These are phyloP conservation scores for Hippophae gyantsensis DNA, from an alignment of 306 rosid species.

Conservation along the genomic window DNA sequence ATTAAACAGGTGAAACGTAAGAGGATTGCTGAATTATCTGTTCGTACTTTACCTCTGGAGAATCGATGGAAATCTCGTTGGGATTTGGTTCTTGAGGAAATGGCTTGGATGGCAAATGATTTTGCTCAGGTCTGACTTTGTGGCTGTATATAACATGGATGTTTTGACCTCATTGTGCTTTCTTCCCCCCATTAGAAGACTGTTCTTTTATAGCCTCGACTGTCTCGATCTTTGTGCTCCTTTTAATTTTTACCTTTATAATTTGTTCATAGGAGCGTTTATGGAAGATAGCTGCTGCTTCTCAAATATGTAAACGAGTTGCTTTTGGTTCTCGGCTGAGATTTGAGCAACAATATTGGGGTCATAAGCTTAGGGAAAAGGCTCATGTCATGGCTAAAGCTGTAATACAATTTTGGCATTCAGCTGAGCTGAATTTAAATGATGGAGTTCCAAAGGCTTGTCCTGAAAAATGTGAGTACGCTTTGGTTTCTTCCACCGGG, in stretches of 20 bases:
- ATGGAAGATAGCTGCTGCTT: constrained; percentile 89
- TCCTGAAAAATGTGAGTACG: constrained; percentile 17
- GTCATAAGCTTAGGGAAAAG: constrained; percentile 44
- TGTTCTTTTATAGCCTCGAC: constrained; percentile 1
- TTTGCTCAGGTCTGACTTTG: constrained; percentile 75
- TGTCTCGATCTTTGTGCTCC: not conserved
- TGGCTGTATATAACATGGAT: constrained; percentile 4
- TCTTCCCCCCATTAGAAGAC: not conserved
- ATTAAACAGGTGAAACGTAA: constrained; percentile 70
- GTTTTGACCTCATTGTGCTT: not conserved
- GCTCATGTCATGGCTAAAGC: constrained; percentile 76
- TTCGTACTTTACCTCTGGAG: constrained; percentile 45
- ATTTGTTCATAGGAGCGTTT: constrained; percentile 67
- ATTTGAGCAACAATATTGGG: constrained; percentile 45
- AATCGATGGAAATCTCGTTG: constrained; percentile 62
- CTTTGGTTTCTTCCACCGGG: constrained; percentile 25
- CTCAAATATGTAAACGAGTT: constrained; percentile 58
- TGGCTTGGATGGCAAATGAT: constrained; percentile 99
- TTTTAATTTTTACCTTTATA: constrained; percentile 6
- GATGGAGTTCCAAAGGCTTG: constrained; percentile 19
- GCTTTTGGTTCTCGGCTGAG: constrained; percentile 64
- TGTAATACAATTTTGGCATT: constrained; percentile 89
- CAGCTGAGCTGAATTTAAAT: constrained; percentile 56
- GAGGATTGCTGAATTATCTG: constrained; percentile 84
- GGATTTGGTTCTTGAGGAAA: constrained; percentile 94